Base-by-base conservation (phyloP, 78 protist species). In the Tieghemostelium lacteum region DNA sequence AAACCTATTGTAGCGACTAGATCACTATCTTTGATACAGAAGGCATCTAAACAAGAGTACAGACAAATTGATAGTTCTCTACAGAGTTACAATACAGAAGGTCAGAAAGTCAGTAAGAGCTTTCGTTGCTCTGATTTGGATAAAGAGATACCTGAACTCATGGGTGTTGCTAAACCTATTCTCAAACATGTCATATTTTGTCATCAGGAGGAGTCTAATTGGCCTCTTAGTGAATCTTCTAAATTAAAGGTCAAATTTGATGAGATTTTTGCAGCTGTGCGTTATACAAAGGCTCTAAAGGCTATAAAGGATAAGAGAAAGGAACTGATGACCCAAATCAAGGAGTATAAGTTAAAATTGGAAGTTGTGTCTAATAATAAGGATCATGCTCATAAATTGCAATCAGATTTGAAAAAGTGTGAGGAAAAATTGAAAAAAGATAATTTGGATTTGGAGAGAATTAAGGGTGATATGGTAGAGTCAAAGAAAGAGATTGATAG, bases 161-260 rank as follows among this genome's bases (percentile, higher is more conserved):
- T 99, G 96, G 99, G 99, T 19, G 99, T 98, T 0, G 93, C 99
- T 0, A 72, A 74, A 24, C 97, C 99, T 7, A 64, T 98, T 7
- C 88, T 98, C 4, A 98, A 98, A 50, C 86, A 96, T 37, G 99
- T 99, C 70, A 93, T 99, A 26, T 99, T 99, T 87, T 98, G 99
- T 78, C 99, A 99, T 71, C 99, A 99, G 69, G 99, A 99, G 33
- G 99, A 98, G 3, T 88, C 97, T 14, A 85, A 95, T 92, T 99
- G 99, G 99, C 98, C 99, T 0, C 86, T 99, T 29, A 55, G 55
- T 7, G 97, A 94, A 1, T 66, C 96, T 22, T 19, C 54, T 8
- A 61, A 60, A 20, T 73, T 99, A 42, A 99, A 99, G 70, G 63
- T 93, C n/a, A 93, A 88, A 45, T 98, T 99, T 58, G 99, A 99